Base-by-base conservation (phyloP, 2,329 filamentous ascomycete genomes). In the Cercospora zeae-maydis region DNA sequence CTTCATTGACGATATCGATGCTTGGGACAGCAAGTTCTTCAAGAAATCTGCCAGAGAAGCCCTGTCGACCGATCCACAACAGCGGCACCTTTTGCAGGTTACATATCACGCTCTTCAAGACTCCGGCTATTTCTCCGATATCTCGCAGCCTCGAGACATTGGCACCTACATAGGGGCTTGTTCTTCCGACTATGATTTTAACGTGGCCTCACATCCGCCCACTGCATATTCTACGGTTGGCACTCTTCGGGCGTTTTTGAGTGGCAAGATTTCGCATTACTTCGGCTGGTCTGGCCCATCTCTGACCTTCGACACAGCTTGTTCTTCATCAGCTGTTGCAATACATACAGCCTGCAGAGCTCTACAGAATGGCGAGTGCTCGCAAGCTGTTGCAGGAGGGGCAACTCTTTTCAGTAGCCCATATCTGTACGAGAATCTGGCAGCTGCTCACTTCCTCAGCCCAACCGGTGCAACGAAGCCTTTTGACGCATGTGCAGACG, bases 381-480 rank as follows among this genome's bases (percentile, higher is more conserved):
- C 54, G 4, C 60, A 64, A 16, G 75, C 75, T 2, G n/a, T 80
- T 2, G 76, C 72, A 1, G 77, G 77, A 0, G 77, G 78, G 10
- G 69, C 72, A 2, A 75, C 75, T 59, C 58, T 75, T 6, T 70
- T 78, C 6, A 71, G 71, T 9, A 74, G 67, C 49, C 72, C 74
- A 1, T 36, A 72, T 47, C 69, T 64, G 51, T 75, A 71, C 42
- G 66, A 75, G 42, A 73, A 76, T 31, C 70, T 80, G 8, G 73
- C 70, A 2, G 72, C 69, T 0, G 80, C 74, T 0, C 71, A 72
- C 2, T 81, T 82, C 57, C 67, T 83, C 0, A 80, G 76, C 16
- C 73, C 75, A 0, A 79, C 76, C 1, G 80, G 81, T 0, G 74
- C 78, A 13, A 84, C 83, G 64, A 82, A 82, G 54, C 71, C 72